Percentiles rank a stretch among this genome's conserved stretches.
phyloP scores from a whole-genome alignment of 1,139 yeast species.

The Zygoascus sp. region DNA sequence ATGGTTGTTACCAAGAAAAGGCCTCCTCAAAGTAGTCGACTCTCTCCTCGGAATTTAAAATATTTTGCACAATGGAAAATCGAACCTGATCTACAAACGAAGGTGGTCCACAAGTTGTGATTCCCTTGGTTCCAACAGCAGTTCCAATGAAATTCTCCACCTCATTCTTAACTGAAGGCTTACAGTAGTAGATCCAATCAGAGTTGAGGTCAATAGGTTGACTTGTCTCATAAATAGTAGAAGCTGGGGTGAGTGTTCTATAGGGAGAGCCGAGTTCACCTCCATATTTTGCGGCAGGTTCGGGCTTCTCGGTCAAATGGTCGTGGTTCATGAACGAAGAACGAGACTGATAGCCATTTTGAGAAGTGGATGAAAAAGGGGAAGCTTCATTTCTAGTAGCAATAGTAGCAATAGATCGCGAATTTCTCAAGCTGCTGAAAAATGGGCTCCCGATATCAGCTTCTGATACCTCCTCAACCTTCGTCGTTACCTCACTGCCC shows the following conservation, averaged over 20 bases:
- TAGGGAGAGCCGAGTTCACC: neutral
- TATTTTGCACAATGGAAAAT: conserved; percentile 27
- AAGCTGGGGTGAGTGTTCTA: neutral
- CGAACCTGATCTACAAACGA: conserved; percentile 40
- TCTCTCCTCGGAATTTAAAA: conserved; percentile 24
- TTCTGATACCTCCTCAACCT: neutral
- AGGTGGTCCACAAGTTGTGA: conserved; percentile 45
- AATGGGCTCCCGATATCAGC: neutral
- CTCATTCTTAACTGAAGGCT: conserved; percentile 42
- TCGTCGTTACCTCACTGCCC: neutral
- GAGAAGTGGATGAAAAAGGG: conserved; percentile 1
- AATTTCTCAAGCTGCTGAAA: neutral
- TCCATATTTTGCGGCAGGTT: conserved; percentile 1
- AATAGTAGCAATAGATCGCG: conserved; percentile 1
- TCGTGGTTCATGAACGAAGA: neutral
- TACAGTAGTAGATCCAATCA: conserved; percentile 23
- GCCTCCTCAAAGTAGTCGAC: conserved; percentile 39
- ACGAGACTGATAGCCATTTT: neutral
- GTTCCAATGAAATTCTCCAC: conserved; percentile 37
- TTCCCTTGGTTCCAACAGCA: conserved; percentile 34
- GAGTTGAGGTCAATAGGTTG: conserved; percentile 24
- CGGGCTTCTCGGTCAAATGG: neutral
- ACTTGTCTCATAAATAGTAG: conserved; percentile 15
- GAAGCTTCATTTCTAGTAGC: neutral
- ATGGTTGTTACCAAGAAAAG: conserved; percentile 24